A percentile compares a stretch with the other conserved stretches of the same genome.
phyloP scores from a whole-genome alignment of 2,329 filamentous ascomycete genomes.

The Fusarium nematophilum region DNA sequence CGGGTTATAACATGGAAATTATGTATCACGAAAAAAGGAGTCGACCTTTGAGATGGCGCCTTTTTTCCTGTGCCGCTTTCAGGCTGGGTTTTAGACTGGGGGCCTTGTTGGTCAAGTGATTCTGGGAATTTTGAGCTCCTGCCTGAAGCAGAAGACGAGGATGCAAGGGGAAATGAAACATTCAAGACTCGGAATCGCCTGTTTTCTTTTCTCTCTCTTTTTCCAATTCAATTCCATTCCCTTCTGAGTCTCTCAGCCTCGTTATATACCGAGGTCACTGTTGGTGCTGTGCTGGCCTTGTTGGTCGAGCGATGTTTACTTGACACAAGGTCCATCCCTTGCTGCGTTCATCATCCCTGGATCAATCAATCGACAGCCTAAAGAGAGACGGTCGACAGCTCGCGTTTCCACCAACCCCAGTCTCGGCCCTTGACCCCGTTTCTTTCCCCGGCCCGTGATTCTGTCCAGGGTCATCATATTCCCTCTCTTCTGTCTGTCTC shows the following conservation, averaged over 20 bases:
- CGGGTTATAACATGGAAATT: conserved; percentile 8
- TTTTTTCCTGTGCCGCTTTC: conserved; percentile 4
- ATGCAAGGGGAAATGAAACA: neutral
- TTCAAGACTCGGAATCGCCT: neutral
- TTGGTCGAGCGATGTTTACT: neutral
- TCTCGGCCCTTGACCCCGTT: neutral
- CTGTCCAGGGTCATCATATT: conserved; percentile 10
- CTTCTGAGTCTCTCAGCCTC: neutral
- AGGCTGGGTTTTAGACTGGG: neutral
- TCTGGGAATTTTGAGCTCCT: too few relatives aligned
- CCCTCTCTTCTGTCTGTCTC: conserved; percentile 21
- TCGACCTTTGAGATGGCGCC: conserved; percentile 5
- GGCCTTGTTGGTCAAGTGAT: neutral
- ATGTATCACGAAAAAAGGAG: neutral
- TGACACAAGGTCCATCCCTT: neutral
- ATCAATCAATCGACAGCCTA: conserved; percentile 26
- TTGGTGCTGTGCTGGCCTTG: neutral
- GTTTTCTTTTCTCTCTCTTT: neutral
- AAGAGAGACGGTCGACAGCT: neutral
- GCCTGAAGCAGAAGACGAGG: neutral
- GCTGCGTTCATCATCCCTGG: conserved; percentile 26
- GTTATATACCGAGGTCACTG: neutral
- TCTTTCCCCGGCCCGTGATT: conserved; percentile 6
- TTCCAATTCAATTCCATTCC: neutral
- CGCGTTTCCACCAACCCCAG: neutral